Evolutionary conservation across 2,329 filamentous ascomycete genomes (phyloP).

Genomic region (Stagonosporopsis tanaceti): DNA sequence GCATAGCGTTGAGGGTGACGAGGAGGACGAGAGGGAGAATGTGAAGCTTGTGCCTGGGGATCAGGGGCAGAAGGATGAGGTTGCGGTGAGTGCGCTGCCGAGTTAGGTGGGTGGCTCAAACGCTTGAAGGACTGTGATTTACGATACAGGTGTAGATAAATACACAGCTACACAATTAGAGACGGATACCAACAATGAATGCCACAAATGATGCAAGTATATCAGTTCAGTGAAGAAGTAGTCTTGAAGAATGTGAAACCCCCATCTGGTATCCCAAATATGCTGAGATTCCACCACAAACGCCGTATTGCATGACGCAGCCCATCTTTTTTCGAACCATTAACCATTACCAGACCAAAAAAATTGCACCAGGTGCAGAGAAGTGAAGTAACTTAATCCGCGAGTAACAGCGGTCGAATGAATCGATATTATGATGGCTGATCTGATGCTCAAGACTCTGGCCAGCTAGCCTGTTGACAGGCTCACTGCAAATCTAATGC

Average conservation of each 20-base stretch:
- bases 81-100: slow-evolving; percentile 23
- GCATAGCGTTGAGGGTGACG: not conserved
- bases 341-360: slow-evolving; percentile 11
- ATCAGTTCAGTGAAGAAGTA: not conserved
- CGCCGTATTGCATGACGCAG: slow-evolving; percentile 1
- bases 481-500: slow-evolving; percentile 17
- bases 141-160: not conserved
- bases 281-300: slow-evolving; percentile 2
- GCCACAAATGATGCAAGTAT: not conserved
- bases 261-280: slow-evolving; percentile 13
- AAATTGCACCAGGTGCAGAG: slow-evolving; percentile 1
- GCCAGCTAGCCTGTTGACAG: not conserved
- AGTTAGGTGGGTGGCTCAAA: slow-evolving; percentile 5
- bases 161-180: not conserved
- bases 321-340: slow-evolving; percentile 1
- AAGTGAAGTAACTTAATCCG: not conserved
- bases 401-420: not conserved
- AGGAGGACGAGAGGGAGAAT: slow-evolving; percentile 9
- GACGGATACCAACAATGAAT: not conserved
- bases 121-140: not conserved
- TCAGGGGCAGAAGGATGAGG: slow-evolving; percentile 19
- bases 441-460: not conserved
- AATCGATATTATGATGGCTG: not conserved
- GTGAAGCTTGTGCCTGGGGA: slow-evolving; percentile 12
- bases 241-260: not conserved